Evolutionary conservation across 176 grass and related monocot genomes (phyloP), one percentile per base, ranked within the genome.

Genomic region (Secale cereale): DNA sequence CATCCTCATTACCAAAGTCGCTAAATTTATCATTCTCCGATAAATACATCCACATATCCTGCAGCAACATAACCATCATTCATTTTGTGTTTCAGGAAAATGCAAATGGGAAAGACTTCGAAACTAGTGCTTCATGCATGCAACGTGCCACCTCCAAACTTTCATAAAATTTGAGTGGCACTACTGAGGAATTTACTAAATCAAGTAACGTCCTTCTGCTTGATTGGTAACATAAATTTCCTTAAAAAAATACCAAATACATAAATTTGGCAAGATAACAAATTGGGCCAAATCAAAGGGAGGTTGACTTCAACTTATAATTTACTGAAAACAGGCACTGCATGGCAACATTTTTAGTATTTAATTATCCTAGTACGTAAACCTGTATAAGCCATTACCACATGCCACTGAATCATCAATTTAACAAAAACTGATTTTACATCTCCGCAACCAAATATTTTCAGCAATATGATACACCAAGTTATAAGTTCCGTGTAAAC

Each of bases 41-140:
- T 67, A 99, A 89, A 92, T 99, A 99, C 56, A 99, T 83, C 97
- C 97, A 99, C 97, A 99, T 97, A 85, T 99, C 97, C 97, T 99
- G 88, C 62, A 83, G 77, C 69, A 89, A 73, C 9, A 89, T 15
- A 62, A 70, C 29, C 77, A 88, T 11, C 67, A 83, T n/a, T 16
- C 3, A 85, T 16, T 40, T 77, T 64, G 16, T 50, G 69, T 41
- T 83, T 69, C 52, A 89, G 68, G 6, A 84, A 75, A 50, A 73
- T 3, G 32, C 28, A 35, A 77, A 65, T 39, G 7, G 45, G 54
- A 10, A 52, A 76, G 29, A 25, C 25, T 54, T 59, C 10, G 52
- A 76, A 17, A 25, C 25, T 54, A 66, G 59, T 70, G 66, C 35
- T 54, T 37, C 45, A 78, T 54, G 15, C 59, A 82, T 83, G 41